phyloP scores from a whole-genome alignment of 78 protist species.

The Acrasis kona region DNA sequence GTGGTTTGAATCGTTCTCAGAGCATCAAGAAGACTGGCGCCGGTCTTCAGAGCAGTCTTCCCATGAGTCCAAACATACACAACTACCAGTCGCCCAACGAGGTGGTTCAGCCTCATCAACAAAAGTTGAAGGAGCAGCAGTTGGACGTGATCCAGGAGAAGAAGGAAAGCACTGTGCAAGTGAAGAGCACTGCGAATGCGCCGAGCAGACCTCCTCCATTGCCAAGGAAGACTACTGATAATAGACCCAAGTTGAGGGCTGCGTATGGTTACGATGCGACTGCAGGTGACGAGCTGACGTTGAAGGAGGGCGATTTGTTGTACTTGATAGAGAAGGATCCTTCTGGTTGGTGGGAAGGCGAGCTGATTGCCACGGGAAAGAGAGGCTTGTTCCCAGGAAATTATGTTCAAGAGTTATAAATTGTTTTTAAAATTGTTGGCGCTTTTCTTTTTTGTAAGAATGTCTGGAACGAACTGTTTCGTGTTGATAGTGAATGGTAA shows the following conservation, averaged over 20 bases:
- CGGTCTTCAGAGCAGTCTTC: no score
- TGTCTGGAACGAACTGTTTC: no score
- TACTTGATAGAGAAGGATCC: conserved; percentile 34
- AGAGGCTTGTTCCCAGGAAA: conserved; percentile 50
- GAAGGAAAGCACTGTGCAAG: no score
- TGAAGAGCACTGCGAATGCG: not conserved
- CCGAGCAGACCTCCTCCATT: not conserved
- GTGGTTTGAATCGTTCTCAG: no score
- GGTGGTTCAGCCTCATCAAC: not conserved
- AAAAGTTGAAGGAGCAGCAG: not conserved
- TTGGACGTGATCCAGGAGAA: not conserved
- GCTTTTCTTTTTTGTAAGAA: no score
- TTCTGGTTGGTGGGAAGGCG: conserved; percentile 78
- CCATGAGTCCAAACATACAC: not conserved
- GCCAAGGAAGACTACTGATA: not conserved
- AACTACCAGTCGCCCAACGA: not conserved
- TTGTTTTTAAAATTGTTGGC: not conserved
- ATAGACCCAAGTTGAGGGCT: conserved; percentile 23
- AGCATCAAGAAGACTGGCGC: no score
- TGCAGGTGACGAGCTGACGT: conserved; percentile 53
- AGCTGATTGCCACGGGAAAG: conserved; percentile 49
- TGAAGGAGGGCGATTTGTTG: conserved; percentile 60
- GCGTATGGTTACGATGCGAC: conserved; percentile 53
- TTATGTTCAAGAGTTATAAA: conserved; percentile 28
- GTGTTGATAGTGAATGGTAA: no score